Evolutionary conservation across 73 alveolate species (phyloP), one percentile per base, ranked within the genome.

Genomic region (Uronychia binucleata): DNA sequence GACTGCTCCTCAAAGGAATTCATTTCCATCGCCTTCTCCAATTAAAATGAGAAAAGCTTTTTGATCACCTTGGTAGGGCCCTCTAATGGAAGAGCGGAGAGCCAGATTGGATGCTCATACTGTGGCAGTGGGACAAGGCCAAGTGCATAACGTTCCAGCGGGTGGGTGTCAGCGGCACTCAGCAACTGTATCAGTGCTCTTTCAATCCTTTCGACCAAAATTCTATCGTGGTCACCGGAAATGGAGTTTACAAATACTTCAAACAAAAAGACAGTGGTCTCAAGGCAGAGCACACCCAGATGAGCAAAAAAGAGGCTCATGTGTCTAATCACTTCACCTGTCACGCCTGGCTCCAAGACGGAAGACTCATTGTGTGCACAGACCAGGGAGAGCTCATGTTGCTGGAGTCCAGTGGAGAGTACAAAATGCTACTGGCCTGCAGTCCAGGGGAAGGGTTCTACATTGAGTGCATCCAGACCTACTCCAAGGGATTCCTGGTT

Each of bases 41-140:
- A 93, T 26, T 83, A 85, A 75, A 77, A 89, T 34, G 97, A 95
- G 86, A 91, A 88, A 77, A 87, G 92, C 35, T 84, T 85, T 58
- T 91, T 95, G 27, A 77, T 95, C 67, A 90, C 98, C 1, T 95
- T 93, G 32, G n/a, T n/a, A n/a, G n/a, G n/a, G n/a, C n/a, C n/a
- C n/a, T n/a, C n/a, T n/a, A n/a, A n/a, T n/a, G n/a, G n/a, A n/a
- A n/a, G n/a, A 94, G 95, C 25, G 98, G 98, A 0, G 95, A 93
- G 1, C 98, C 96, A 11, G 99, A 95, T 76, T 95, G 98, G 95
- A 91, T 94, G 79, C 59, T 95, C 58, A 80, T 93, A 30, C 81
- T 90, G 30, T 95, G 99, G 98, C 90, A 91, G 28, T 95, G 99
- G 99, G 97, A 95, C 87, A 93, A 92, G 88, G 91, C 86, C 30